These are phyloP conservation scores for Aspergillus hortae DNA, from an alignment of 2,329 filamentous ascomycete species.

Conservation along the genomic window DNA sequence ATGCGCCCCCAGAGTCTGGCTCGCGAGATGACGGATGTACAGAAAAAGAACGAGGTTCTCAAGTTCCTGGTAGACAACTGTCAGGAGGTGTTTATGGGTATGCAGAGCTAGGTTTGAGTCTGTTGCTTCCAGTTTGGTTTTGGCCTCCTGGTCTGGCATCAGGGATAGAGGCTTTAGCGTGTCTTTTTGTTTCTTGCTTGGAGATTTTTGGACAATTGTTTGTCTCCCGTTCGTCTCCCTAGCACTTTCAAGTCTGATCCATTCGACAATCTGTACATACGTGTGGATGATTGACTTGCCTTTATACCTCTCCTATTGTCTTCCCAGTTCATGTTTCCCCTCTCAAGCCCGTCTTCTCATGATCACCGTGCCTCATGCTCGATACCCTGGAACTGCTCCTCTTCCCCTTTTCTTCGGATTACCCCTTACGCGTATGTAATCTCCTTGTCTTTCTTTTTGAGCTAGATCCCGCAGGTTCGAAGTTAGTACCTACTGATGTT, in stretches of 20 bases:
- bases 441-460: conserved; percentile 4
- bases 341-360: conserved; percentile 14
- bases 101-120: conserved; percentile 23
- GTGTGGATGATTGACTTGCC: conserved; percentile 2
- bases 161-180: conserved; percentile 8
- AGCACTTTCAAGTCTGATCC: conserved; percentile 13
- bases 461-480: conserved; percentile 31
- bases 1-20: conserved; percentile 89
- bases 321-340: conserved; percentile 2
- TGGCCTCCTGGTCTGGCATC: conserved; percentile 7
- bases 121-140: conserved; percentile 4
- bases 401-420: conserved; percentile 8
- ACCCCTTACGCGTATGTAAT: conserved; percentile 6
- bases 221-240: conserved; percentile 1
- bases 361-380: conserved; percentile 26
- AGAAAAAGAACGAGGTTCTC: conserved; percentile 84
- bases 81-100: conserved; percentile 67
- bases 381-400: conserved; percentile 28
- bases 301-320: neutral
- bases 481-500: conserved; percentile 22
- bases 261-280: conserved; percentile 24
- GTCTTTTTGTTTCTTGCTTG: conserved; percentile 3
- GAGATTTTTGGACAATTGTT: conserved; percentile 3
- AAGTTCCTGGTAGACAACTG: conserved; percentile 93
- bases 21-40: conserved; percentile 94